Conservation (phyloP, 1,139 yeast genomes). For the Kurtzmaniella quercitrusa region DNA sequence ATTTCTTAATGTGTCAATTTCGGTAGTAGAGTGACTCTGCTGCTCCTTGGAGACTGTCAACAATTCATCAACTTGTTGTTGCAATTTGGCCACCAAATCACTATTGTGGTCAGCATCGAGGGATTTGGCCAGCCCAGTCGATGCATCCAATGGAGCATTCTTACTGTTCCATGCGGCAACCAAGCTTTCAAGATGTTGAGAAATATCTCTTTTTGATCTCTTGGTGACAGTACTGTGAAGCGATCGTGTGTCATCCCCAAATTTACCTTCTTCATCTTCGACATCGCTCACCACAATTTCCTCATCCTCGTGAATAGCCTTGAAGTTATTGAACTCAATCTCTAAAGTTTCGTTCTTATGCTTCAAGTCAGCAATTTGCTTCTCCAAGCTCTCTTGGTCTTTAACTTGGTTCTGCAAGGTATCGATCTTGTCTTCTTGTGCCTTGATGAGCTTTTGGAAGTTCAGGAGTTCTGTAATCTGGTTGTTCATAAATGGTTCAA, state of each 20-base stretch:
- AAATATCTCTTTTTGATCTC: slow-evolving; percentile 31
- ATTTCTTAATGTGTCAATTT: slow-evolving; percentile 31
- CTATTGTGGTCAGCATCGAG: slow-evolving; percentile 11
- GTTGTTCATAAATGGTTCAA: slow-evolving; percentile 54
- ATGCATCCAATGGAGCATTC: slow-evolving; percentile 7
- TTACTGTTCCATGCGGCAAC: slow-evolving; percentile 32
- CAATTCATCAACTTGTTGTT: slow-evolving; percentile 46
- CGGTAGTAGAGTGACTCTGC: slow-evolving; percentile 28
- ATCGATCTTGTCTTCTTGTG: slow-evolving; percentile 48
- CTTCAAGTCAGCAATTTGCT: slow-evolving; percentile 47
- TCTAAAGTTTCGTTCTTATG: slow-evolving; percentile 40
- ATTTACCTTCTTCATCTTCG: slow-evolving; percentile 16
- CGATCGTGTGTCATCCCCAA: slow-evolving; percentile 18
- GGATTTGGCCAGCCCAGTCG: slow-evolving; percentile 9
- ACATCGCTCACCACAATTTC: slow-evolving; percentile 23
- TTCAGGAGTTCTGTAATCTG: slow-evolving; percentile 52
- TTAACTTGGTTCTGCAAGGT: slow-evolving; percentile 38
- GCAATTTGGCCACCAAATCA: slow-evolving; percentile 37
- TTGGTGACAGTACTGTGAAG: slow-evolving; percentile 22
- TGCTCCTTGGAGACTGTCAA: slow-evolving; percentile 36
- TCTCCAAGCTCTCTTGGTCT: slow-evolving; percentile 43
- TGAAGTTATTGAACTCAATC: slow-evolving; percentile 43
- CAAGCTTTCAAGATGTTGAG: slow-evolving; percentile 37
- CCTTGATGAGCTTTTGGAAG: slow-evolving; percentile 51
- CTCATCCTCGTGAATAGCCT: slow-evolving; percentile 34